phyloP scores from a whole-genome alignment of 2,329 filamentous ascomycete species.

The Periconia digitata region DNA sequence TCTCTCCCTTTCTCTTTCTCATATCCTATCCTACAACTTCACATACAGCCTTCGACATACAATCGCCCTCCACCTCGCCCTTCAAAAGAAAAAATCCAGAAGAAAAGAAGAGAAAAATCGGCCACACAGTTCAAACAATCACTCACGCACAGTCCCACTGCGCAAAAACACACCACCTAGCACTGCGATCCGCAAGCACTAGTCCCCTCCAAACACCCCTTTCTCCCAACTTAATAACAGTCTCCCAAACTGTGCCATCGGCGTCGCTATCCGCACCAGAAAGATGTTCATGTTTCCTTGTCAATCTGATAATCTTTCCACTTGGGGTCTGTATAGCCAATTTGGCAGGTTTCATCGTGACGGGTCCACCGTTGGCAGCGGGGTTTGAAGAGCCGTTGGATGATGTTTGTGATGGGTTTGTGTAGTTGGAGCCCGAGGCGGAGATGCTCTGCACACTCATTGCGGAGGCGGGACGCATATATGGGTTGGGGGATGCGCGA shows the following conservation, averaged over 20 bases:
- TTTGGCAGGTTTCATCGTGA: conserved; percentile 81
- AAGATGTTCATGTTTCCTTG: conserved; percentile 74
- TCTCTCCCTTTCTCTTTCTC: too few relatives aligned
- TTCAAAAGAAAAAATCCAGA: not conserved
- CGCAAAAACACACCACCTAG: conserved; percentile 88
- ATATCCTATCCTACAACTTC: too few relatives aligned
- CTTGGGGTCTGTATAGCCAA: conserved; percentile 91
- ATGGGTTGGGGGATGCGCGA: conserved; percentile 54
- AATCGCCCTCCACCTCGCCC: too few relatives aligned
- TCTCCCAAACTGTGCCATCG: conserved; percentile 81
- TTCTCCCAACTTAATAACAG: conserved; percentile 87
- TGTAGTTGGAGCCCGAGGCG: conserved; percentile 55
- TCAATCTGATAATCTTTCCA: conserved; percentile 89
- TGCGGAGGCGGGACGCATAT: conserved; percentile 58
- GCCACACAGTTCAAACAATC: not conserved
- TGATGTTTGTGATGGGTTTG: conserved; percentile 58
- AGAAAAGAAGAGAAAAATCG: not conserved
- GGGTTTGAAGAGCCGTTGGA: conserved; percentile 60
- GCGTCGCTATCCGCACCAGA: conserved; percentile 54
- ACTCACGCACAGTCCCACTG: conserved; percentile 63
- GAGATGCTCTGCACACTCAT: conserved; percentile 63
- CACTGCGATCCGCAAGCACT: conserved; percentile 79
- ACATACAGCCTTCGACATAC: too few relatives aligned
- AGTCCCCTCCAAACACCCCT: conserved; percentile 78
- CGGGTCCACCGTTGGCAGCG: too few relatives aligned